Evolutionary conservation across 768 basidiomycete genomes (phyloP), one percentile per base, ranked within the genome.

Genomic region (Artomyces pyxidatus): DNA sequence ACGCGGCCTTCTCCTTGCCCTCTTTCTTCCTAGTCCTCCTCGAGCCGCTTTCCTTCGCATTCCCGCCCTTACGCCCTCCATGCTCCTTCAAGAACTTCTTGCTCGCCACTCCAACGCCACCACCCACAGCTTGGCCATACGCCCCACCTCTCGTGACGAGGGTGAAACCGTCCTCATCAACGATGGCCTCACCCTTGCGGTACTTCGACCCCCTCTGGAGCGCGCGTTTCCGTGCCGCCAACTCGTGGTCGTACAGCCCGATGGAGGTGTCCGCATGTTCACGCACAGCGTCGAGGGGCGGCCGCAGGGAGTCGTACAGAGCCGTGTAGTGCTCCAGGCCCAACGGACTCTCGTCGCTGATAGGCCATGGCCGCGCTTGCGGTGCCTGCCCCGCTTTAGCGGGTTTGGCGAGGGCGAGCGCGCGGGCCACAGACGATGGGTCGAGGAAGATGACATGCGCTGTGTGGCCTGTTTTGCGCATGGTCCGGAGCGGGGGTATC

Each of bases 121-220:
- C 90, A 25, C 92, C 92, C 4, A 92, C 70, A 1, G 88, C 88
- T 61, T 89, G 74, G 4, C 93, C 92, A 58, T 93, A 93, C 19
- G 85, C 84, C 11, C 93, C 93, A 4, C 91, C 89, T 30, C 93
- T 76, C n/a, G 85, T 88, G 29, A 97, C 93, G 11, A 97, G 77
- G 10, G 91, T 95, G 64, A 95, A 97, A 2, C 93, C 93, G 53
- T 97, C 93, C 51, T 88, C 91, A 63, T 97, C 93, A 37, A 95
- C 87, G 48, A 95, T 74, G 6, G 87, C 90, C 59, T 91, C 90
- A 19, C 89, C 88, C 61, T 89, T 88, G 56, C 70, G 75, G 60
- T 86, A 88, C 61, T 78, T 73, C 21, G 80, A 77, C 60, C 76
- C 74, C 55, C 77, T 78, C 44, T 50, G 49, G 40, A 55, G 44